A percentile compares a stretch with the other conserved stretches of the same genome.
Evolutionary conservation across 768 basidiomycete genomes (phyloP).

Genomic region (Amanita exitialis): DNA sequence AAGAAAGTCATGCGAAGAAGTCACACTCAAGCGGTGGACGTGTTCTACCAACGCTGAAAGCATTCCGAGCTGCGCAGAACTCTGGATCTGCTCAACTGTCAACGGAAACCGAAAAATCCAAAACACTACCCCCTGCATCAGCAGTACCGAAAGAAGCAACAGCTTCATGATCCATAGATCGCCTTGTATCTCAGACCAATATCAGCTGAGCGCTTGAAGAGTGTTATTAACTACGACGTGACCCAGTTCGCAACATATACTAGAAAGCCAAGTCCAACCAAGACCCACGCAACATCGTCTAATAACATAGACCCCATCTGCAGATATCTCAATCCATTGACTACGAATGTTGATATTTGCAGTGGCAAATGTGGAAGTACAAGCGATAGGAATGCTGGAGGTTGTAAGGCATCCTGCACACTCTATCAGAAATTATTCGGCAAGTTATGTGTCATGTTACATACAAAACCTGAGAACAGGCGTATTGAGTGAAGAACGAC

Average conservation of each 20-base stretch:
- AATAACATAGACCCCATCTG: slow-evolving; percentile 58
- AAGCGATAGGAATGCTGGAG: slow-evolving; percentile 48
- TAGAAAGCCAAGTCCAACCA: slow-evolving; percentile 66
- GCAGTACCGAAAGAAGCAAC: background rate
- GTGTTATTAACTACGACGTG: slow-evolving; percentile 10
- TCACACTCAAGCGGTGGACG: background rate
- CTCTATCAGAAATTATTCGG: background rate
- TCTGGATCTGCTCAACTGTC: background rate
- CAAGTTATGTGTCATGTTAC: slow-evolving; percentile 14
- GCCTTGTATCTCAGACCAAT: background rate
- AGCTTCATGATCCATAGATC: background rate
- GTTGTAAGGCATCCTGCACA: slow-evolving; percentile 44
- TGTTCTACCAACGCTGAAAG: slow-evolving; percentile 16
- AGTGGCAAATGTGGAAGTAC: slow-evolving; percentile 59
- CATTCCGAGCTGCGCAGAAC: slow-evolving; percentile 11
- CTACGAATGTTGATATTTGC: slow-evolving; percentile 51
- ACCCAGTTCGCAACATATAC: slow-evolving; percentile 44
- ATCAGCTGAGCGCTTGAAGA: background rate
- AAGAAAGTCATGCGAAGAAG: slow-evolving; percentile 6
- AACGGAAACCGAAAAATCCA: background rate
- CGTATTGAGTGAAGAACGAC: slow-evolving; percentile 62
- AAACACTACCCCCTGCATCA: background rate
- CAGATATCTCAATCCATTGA: slow-evolving; percentile 55
- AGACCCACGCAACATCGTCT: slow-evolving; percentile 59
- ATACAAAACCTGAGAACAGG: slow-evolving; percentile 60